Evolutionary conservation across 2,329 filamentous ascomycete genomes (phyloP).

Genomic region (Mycosphaerella arachidis): DNA sequence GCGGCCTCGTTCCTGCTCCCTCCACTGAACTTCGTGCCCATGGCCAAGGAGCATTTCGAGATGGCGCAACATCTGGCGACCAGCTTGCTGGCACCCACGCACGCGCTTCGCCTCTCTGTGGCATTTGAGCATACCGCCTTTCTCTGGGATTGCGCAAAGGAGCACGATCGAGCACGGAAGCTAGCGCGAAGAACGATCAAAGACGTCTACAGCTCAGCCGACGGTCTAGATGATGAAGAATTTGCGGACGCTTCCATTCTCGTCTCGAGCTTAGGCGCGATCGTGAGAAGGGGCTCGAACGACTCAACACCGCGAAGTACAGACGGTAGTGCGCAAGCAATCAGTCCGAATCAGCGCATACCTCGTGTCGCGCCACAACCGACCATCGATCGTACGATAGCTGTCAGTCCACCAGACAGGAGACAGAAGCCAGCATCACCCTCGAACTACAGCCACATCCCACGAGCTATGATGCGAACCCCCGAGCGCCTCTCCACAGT

Average conservation of each 20-base stretch:
- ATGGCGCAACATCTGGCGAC: slow-evolving; percentile 73
- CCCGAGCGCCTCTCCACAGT: slow-evolving; percentile 32
- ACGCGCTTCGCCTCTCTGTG: slow-evolving; percentile 82
- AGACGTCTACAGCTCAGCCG: slow-evolving; percentile 84
- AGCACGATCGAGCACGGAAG: slow-evolving; percentile 68
- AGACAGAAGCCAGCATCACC: slow-evolving; percentile 4
- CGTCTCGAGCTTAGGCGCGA: slow-evolving; percentile 77
- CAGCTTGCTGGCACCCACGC: slow-evolving; percentile 73
- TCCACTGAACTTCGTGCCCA: slow-evolving; percentile 72
- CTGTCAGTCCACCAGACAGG: slow-evolving; percentile 25
- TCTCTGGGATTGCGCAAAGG: slow-evolving; percentile 86
- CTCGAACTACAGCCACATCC: slow-evolving; percentile 9
- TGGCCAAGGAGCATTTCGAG: slow-evolving; percentile 75
- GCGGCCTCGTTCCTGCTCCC: slow-evolving; percentile 72
- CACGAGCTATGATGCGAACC: slow-evolving; percentile 19
- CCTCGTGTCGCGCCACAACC: slow-evolving; percentile 4
- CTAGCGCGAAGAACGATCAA: slow-evolving; percentile 79
- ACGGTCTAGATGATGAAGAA: slow-evolving; percentile 92
- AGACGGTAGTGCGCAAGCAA: neutral
- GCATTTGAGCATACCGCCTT: slow-evolving; percentile 92
- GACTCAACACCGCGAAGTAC: slow-evolving; percentile 26
- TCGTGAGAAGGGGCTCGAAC: slow-evolving; percentile 70
- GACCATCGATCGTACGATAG: slow-evolving; percentile 31
- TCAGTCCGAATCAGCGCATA: slow-evolving; percentile 10
- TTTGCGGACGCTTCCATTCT: slow-evolving; percentile 88